Evolutionary conservation across 1,284 basidiomycete genomes (phyloP).

Genomic region (Ceratobasidium sp.): DNA sequence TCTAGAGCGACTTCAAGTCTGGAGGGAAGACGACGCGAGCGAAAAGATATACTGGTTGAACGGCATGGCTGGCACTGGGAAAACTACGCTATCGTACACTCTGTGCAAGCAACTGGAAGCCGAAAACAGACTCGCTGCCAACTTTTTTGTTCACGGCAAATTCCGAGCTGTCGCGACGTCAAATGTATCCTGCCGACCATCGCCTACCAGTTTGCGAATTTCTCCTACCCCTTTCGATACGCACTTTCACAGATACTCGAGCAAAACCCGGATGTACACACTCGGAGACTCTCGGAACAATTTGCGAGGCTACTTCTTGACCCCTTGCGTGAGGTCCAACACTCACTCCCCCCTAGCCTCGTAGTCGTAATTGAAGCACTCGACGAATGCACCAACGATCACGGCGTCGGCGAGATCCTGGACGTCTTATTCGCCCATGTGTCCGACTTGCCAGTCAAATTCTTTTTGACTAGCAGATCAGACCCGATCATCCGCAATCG

Average conservation of each 20-base stretch:
- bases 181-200: conserved; percentile 41
- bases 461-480: conserved; percentile 44
- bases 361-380: conserved; percentile 46
- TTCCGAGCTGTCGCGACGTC: conserved; percentile 27
- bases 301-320: conserved; percentile 25
- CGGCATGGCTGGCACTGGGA: conserved; percentile 51
- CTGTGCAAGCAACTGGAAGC: conserved; percentile 46
- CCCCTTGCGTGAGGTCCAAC: conserved; percentile 10
- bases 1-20: conserved; percentile 46
- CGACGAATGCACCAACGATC: conserved; percentile 39
- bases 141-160: conserved; percentile 51
- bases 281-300: conserved; percentile 5
- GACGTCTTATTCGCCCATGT: not conserved
- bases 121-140: conserved; percentile 51
- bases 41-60: conserved; percentile 50
- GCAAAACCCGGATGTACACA: conserved; percentile 15
- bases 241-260: conserved; percentile 15
- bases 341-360: not conserved
- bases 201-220: conserved; percentile 42
- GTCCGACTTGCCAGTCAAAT: conserved; percentile 13
- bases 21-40: conserved; percentile 29
- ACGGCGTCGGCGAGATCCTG: conserved; percentile 4
- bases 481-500: conserved; percentile 30
- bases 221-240: conserved; percentile 22
- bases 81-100: conserved; percentile 51